These are phyloP conservation scores for Populus alba DNA, from an alignment of 345 rosid genomes.

Conservation along the genomic window DNA sequence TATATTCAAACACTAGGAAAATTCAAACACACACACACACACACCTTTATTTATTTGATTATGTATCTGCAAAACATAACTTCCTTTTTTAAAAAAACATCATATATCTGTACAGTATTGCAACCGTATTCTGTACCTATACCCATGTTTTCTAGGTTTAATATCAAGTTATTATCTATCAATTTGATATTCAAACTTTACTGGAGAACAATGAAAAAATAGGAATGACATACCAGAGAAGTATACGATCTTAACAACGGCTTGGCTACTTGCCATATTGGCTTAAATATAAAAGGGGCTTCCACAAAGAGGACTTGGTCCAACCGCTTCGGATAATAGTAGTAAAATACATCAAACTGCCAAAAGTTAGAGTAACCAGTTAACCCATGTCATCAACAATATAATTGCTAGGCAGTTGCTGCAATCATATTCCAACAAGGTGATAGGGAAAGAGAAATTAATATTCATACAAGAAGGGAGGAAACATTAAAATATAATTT, in stretches of 20 bases:
- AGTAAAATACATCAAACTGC: slow-evolving; percentile 89
- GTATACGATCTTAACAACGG: slow-evolving; percentile 73
- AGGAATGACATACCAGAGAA: slow-evolving; percentile 57
- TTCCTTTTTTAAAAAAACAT: too few species aligned
- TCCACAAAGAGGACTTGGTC: slow-evolving; percentile 85
- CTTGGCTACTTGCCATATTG: slow-evolving; percentile 77
- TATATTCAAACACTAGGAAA: too few species aligned
- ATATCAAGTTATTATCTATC: not conserved
- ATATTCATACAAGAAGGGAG: not conserved
- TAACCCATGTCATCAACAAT: slow-evolving; percentile 1
- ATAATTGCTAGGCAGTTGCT: not conserved
- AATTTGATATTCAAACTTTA: not conserved
- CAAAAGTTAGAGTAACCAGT: slow-evolving; percentile 12
- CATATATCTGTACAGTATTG: too few species aligned
- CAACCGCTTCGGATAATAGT: slow-evolving; percentile 84
- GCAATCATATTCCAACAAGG: not conserved
- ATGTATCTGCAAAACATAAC: too few species aligned
- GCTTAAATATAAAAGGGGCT: slow-evolving; percentile 81
- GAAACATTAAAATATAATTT: not conserved
- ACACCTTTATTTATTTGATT: too few species aligned
- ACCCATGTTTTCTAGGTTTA: not conserved
- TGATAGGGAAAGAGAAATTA: not conserved
- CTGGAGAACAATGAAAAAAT: not conserved
- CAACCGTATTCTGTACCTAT: too few species aligned
- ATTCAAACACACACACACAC: too few species aligned